Conservation (phyloP, 768 basidiomycete species). For the Myochromella boudieri region DNA sequence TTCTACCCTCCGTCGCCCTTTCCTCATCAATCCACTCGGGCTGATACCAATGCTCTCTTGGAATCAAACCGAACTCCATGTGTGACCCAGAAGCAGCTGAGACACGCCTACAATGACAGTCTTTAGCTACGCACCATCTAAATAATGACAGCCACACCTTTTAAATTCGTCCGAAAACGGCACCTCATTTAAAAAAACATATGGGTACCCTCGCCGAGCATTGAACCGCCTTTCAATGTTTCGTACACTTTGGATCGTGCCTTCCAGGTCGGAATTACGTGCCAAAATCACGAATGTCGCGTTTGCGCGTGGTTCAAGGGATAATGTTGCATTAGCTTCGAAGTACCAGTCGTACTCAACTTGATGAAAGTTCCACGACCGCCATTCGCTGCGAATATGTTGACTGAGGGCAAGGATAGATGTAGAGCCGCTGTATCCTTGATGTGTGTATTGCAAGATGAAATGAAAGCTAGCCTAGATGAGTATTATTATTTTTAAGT, state of each 20-base stretch:
- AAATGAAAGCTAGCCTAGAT: no score
- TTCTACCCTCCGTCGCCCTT: constrained; percentile 53
- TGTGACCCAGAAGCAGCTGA: constrained; percentile 22
- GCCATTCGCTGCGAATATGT: no score
- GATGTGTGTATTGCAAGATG: no score
- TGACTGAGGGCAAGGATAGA: no score
- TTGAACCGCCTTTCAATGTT: constrained; percentile 86
- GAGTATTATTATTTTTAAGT: no score
- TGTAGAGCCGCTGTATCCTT: no score
- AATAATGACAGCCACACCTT: no score
- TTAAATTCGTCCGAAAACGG: constrained; percentile 79
- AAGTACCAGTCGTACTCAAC: background rate
- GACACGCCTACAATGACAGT: constrained; percentile 22
- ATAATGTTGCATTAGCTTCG: background rate
- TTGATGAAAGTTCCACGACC: no score
- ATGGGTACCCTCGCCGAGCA: constrained; percentile 74
- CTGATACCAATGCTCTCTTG: constrained; percentile 73
- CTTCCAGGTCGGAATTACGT: constrained; percentile 62
- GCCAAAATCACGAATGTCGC: constrained; percentile 52
- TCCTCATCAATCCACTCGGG: constrained; percentile 77
- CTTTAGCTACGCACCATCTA: no score
- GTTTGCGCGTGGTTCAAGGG: constrained; percentile 30
- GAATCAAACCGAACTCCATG: constrained; percentile 63
- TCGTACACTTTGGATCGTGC: constrained; percentile 62
- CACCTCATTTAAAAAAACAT: constrained; percentile 87